Percentiles rank a stretch among this genome's conserved stretches.
Evolutionary conservation across 2,329 filamentous ascomycete species (phyloP).

Genomic region (Penicillium sp.): DNA sequence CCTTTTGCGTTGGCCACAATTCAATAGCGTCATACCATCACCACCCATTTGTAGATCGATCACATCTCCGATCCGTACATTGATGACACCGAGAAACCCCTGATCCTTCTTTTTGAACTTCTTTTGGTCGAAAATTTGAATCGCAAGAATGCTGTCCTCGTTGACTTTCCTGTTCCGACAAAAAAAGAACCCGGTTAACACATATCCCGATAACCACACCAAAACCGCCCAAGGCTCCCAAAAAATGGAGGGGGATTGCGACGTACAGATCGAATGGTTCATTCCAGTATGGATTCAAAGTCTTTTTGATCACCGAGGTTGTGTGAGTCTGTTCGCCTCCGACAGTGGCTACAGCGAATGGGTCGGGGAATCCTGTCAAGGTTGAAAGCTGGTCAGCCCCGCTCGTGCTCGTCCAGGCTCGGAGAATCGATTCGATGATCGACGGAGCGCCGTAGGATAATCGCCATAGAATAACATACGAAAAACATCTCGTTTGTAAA

Average conservation of each 20-base stretch:
- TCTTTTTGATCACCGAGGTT: constrained; percentile 96
- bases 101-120: constrained; percentile 99
- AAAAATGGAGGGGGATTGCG: constrained; percentile 9
- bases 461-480: constrained; percentile 63
- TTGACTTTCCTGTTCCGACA: constrained; percentile 71
- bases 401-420: constrained; percentile 1
- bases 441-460: background rate
- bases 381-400: constrained; percentile 20
- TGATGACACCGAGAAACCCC: constrained; percentile 96
- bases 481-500: constrained; percentile 99
- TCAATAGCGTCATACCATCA: constrained; percentile 69
- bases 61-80: constrained; percentile 91
- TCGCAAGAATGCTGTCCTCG: constrained; percentile 94
- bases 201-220: background rate
- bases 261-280: constrained; percentile 97
- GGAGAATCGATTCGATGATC: background rate
- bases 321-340: constrained; percentile 98
- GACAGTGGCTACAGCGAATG: constrained; percentile 95
- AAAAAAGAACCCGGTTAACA: constrained; percentile 14
- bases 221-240: background rate
- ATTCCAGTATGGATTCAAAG: constrained; percentile 99
- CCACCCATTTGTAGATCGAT: constrained; percentile 87
- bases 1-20: constrained; percentile 4
- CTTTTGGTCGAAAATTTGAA: constrained; percentile 99
- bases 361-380: constrained; percentile 84